Percentiles rank a stretch among this genome's conserved stretches.
Conservation (phyloP, 176 grass and related monocot genomes). For the Aegilops tauschii region DNA sequence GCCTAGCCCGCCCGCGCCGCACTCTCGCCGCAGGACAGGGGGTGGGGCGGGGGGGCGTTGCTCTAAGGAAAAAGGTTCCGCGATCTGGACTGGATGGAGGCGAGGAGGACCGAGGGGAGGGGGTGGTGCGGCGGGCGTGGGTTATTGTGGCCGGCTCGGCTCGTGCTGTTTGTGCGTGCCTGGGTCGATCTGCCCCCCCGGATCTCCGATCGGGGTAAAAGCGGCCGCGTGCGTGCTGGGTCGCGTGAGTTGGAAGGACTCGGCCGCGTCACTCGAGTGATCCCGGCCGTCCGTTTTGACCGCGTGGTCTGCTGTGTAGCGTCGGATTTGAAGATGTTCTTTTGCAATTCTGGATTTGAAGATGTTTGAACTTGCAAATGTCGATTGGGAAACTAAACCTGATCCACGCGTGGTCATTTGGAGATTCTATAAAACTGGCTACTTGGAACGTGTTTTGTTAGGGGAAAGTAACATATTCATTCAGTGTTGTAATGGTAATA, state of each 20-base stretch:
- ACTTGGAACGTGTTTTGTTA: not conserved
- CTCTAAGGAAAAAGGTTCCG: not conserved
- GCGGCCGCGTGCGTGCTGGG: not conserved
- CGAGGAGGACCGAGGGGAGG: not conserved
- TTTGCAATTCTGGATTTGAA: not conserved
- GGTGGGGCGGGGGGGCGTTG: not conserved
- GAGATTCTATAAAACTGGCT: not conserved
- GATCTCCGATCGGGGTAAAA: slow-evolving; percentile 34
- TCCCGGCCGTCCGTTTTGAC: not conserved
- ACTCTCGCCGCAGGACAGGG: slow-evolving; percentile 14
- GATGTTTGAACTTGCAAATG: not conserved
- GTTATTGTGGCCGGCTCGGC: not conserved
- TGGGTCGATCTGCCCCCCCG: slow-evolving; percentile 11
- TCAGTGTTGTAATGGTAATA: no score
- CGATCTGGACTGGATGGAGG: slow-evolving; percentile 34
- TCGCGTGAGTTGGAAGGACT: slow-evolving; percentile 16
- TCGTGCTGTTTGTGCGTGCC: not conserved
- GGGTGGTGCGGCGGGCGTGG: slow-evolving; percentile 22
- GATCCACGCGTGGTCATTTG: not conserved
- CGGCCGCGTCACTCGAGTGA: slow-evolving; percentile 9
- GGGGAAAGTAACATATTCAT: no score
- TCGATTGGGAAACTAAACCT: not conserved
- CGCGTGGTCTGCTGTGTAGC: no score
- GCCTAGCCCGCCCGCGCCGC: not conserved
- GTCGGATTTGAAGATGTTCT: slow-evolving; percentile 6